Percentiles rank a stretch among this genome's conserved stretches.
Evolutionary conservation across 768 basidiomycete species (phyloP).

Genomic region (Tephrocybe sp.): DNA sequence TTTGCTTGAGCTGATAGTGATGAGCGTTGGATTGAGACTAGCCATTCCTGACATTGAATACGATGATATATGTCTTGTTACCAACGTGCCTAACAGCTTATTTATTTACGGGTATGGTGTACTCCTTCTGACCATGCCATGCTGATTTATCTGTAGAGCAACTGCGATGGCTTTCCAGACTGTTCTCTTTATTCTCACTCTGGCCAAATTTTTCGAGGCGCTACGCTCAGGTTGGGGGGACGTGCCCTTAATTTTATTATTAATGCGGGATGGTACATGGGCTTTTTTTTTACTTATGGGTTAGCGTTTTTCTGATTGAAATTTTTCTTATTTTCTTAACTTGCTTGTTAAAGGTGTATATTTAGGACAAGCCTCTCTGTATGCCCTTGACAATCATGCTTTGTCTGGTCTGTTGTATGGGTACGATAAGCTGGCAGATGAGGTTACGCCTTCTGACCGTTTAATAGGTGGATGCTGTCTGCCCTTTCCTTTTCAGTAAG

Average conservation of each 20-base stretch:
- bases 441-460: not conserved
- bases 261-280: slow-evolving; percentile 47
- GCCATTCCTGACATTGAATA: slow-evolving; percentile 30
- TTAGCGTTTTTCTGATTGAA: slow-evolving; percentile 24
- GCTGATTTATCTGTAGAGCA: slow-evolving; percentile 18
- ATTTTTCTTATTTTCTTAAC: not conserved
- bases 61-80: slow-evolving; percentile 33
- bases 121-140: not conserved
- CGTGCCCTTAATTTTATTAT: slow-evolving; percentile 36
- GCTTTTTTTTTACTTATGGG: slow-evolving; percentile 41
- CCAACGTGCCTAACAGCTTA: slow-evolving; percentile 24
- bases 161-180: slow-evolving; percentile 35
- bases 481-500: slow-evolving; percentile 34
- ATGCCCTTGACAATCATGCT: slow-evolving; percentile 23
- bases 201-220: slow-evolving; percentile 33
- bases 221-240: slow-evolving; percentile 39
- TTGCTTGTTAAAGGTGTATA: slow-evolving; percentile 22
- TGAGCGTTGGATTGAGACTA: slow-evolving; percentile 28
- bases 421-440: slow-evolving; percentile 18
- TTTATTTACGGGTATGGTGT: slow-evolving; percentile 32
- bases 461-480: slow-evolving; percentile 33
- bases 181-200: slow-evolving; percentile 37
- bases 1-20: slow-evolving; percentile 28
- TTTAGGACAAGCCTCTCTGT: slow-evolving; percentile 26
- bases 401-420: slow-evolving; percentile 31